These are phyloP conservation scores for Suillus subaureus DNA, from an alignment of 768 basidiomycete genomes.

Conservation along the genomic window DNA sequence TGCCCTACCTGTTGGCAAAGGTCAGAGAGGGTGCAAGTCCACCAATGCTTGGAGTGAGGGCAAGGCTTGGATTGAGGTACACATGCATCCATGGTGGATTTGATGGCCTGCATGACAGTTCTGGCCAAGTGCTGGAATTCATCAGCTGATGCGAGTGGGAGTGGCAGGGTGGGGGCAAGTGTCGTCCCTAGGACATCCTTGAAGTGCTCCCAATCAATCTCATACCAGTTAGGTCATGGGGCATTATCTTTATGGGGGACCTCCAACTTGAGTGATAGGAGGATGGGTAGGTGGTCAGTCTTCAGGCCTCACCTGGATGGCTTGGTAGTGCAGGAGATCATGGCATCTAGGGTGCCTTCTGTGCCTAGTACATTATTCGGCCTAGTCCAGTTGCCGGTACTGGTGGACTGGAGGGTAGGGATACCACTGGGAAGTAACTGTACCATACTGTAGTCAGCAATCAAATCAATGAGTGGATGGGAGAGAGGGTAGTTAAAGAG, in stretches of 20 bases:
- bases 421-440: too few relatives aligned
- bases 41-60: slow-evolving; percentile 37
- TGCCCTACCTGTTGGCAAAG: slow-evolving; percentile 18
- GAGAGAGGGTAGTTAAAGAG: slow-evolving; percentile 9
- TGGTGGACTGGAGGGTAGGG: too few relatives aligned
- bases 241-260: not conserved
- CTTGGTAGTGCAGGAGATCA: slow-evolving; percentile 28
- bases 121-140: slow-evolving; percentile 11
- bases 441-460: slow-evolving; percentile 28
- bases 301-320: slow-evolving; percentile 13
- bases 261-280: slow-evolving; percentile 23
- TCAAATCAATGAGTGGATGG: slow-evolving; percentile 28
- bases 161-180: slow-evolving; percentile 4
- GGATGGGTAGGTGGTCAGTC: slow-evolving; percentile 39
- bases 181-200: slow-evolving; percentile 20
- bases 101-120: slow-evolving; percentile 2
- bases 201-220: slow-evolving; percentile 27
- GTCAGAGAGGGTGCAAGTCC: slow-evolving; percentile 29
- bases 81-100: slow-evolving; percentile 15
- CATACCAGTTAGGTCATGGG: slow-evolving; percentile 23
- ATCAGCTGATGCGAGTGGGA: not conserved
- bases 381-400: too few relatives aligned
- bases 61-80: slow-evolving; percentile 22
- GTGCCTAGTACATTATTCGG: not conserved
- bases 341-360: slow-evolving; percentile 4